These are phyloP conservation scores for Sporothrix luriei DNA, from an alignment of 2,329 filamentous ascomycete species.

Conservation along the genomic window DNA sequence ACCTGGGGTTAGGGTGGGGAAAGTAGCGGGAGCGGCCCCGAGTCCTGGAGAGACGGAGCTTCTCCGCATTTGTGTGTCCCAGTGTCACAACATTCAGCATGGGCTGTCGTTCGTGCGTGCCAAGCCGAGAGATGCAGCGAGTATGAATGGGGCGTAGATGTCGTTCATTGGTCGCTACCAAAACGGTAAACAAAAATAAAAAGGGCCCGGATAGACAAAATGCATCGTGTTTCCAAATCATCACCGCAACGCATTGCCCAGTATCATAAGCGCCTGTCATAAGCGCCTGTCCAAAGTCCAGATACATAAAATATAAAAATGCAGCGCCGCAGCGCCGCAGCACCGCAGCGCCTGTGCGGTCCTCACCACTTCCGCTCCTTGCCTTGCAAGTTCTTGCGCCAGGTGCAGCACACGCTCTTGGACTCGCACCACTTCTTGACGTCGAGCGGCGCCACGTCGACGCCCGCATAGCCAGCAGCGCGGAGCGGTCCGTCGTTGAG, in stretches of 20 bases:
- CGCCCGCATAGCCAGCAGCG: conserved; percentile 64
- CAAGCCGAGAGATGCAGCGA: conserved; percentile 18
- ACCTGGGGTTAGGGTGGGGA: background rate
- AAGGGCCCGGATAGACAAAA: background rate
- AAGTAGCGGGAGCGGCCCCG: background rate
- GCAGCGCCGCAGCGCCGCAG: too few relatives aligned
- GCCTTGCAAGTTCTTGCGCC: conserved; percentile 60
- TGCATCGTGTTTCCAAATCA: conserved; percentile 16
- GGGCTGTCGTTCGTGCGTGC: background rate
- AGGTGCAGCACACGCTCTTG: conserved; percentile 81
- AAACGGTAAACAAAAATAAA: background rate
- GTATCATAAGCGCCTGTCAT: conserved; percentile 15
- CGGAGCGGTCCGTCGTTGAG: conserved; percentile 72
- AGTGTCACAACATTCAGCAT: background rate
- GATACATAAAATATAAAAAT: too few relatives aligned
- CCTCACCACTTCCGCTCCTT: conserved; percentile 55
- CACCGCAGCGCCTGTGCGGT: background rate
- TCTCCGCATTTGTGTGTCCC: conserved; percentile 6
- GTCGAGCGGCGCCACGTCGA: conserved; percentile 63
- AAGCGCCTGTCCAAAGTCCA: background rate
- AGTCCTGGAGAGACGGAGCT: conserved; percentile 2
- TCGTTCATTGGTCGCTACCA: background rate
- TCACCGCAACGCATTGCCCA: too few relatives aligned
- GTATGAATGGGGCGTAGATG: background rate
- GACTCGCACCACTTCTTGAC: conserved; percentile 90